Base-by-base conservation (phyloP, 129 eudicot species). In the Dittrichia graveolens region DNA sequence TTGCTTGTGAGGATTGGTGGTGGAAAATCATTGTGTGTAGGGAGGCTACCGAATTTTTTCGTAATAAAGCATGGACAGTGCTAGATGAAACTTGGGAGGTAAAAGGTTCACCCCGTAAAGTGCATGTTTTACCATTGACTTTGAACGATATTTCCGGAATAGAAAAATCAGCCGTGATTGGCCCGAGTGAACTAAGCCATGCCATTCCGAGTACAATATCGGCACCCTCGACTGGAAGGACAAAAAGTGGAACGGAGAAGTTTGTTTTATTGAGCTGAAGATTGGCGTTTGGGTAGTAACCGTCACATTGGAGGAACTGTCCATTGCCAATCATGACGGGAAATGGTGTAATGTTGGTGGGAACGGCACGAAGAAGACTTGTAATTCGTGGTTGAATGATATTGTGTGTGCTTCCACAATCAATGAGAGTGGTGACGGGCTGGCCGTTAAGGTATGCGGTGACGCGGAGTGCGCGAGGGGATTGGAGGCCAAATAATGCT, bases 1-100 rank as follows among this genome's bases (percentile, higher is more conserved):
- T n/a, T n/a, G n/a, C n/a, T n/a, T n/a, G n/a, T n/a, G n/a, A 60
- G 16, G 65, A 45, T 60, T 60, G 65, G 10, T 34, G 44, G 10
- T 60, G 65, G 45, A 8, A 60, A 5, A 60, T 11, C 44, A 60
- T 9, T 18, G 65, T 60, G 18, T 60, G 65, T 3, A 60, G 16
- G 7, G 62, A 57, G 38, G 62, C 62, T 8, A 57, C 62, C 7
- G 62, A 6, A 31, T 57, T 9, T 3, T 57, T 6, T 6, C 39
- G 13, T 3, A 57, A 5, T 5, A 57, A 3, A 4, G 62, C 4
- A 9, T 24, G 13, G 5, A 58, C 5, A 2, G 64, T 24, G 11
- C 64, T 58, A 8, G 42, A 14, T 19, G 64, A 19, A 9, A 38
- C 46, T 2, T 16, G 67, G 0, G 16, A 7, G 40, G 46, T 12